phyloP scores from a whole-genome alignment of 768 basidiomycete genomes.

The Botryobasidium botryosum region DNA sequence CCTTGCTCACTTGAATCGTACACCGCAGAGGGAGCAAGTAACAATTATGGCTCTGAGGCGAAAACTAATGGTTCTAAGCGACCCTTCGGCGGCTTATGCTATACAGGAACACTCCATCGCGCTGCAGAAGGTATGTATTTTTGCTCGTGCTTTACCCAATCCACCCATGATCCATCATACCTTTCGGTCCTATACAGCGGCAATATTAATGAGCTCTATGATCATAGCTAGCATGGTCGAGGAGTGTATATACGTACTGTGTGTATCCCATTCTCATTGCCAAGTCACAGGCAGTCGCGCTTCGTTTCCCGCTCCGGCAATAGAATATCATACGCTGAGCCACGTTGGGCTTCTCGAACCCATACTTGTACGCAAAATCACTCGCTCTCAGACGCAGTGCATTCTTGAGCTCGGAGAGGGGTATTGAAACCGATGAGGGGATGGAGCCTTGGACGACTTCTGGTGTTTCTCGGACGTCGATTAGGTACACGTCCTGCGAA shows the following conservation, averaged over 20 bases:
- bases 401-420: constrained; percentile 56
- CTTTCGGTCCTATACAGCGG: constrained; percentile 31
- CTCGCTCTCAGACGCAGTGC: constrained; percentile 41
- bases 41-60: no score
- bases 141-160: no score
- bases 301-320: constrained; percentile 77
- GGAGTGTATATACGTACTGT: constrained; percentile 34
- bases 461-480: constrained; percentile 87
- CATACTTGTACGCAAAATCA: constrained; percentile 43
- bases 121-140: no score
- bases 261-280: constrained; percentile 67
- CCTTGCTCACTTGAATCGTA: no score
- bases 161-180: constrained; percentile 77
- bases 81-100: no score
- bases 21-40: no score
- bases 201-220: background rate
- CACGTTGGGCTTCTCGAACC: constrained; percentile 56
- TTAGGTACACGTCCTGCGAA: constrained; percentile 45
- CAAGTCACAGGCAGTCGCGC: constrained; percentile 64
- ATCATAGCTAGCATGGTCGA: no score
- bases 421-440: constrained; percentile 84
- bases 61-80: no score
- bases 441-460: constrained; percentile 87
- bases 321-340: constrained; percentile 73
- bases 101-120: no score